These are phyloP conservation scores for Aristolochia contorta DNA, from an alignment of 164 flowering plant genomes.

Conservation along the genomic window DNA sequence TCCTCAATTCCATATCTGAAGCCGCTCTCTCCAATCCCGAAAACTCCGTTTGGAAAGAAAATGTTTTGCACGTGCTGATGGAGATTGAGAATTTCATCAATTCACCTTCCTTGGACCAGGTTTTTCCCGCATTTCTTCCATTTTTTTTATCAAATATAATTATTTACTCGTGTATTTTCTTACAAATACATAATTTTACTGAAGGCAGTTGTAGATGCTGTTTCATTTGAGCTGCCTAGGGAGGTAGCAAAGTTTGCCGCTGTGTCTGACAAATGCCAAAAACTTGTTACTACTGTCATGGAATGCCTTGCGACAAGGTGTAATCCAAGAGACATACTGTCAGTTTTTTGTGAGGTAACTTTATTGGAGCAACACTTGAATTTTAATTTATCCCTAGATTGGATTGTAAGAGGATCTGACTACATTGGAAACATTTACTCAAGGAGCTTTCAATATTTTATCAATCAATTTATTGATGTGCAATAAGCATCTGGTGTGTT, in stretches of 20 bases:
- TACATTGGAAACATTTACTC: neutral
- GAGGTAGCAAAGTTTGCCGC: slow-evolving; percentile 46
- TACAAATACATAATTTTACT: neutral
- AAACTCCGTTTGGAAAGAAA: slow-evolving; percentile 14
- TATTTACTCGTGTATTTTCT: neutral
- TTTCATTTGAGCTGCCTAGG: slow-evolving; percentile 67
- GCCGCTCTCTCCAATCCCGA: slow-evolving; percentile 17
- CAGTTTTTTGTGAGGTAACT: slow-evolving; percentile 62
- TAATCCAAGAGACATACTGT: slow-evolving; percentile 74
- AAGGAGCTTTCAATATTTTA: neutral
- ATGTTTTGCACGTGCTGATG: slow-evolving; percentile 29
- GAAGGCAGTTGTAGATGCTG: slow-evolving; percentile 46
- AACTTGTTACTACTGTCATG: slow-evolving; percentile 34
- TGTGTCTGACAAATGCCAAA: slow-evolving; percentile 30
- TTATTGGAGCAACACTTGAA: neutral
- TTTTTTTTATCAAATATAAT: neutral
- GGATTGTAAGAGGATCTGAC: neutral
- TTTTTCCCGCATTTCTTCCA: slow-evolving; percentile 3
- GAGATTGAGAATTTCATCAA: slow-evolving; percentile 27
- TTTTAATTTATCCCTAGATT: neutral
- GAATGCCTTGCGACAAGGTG: slow-evolving; percentile 29
- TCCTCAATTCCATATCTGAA: slow-evolving; percentile 30
- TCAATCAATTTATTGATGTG: neutral
- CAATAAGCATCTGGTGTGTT: neutral
- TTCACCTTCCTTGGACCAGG: slow-evolving; percentile 46